A percentile compares a stretch with the other conserved stretches of the same genome.
Conservation (phyloP, 2,329 filamentous ascomycete genomes). For the Apiospora arundinis region DNA sequence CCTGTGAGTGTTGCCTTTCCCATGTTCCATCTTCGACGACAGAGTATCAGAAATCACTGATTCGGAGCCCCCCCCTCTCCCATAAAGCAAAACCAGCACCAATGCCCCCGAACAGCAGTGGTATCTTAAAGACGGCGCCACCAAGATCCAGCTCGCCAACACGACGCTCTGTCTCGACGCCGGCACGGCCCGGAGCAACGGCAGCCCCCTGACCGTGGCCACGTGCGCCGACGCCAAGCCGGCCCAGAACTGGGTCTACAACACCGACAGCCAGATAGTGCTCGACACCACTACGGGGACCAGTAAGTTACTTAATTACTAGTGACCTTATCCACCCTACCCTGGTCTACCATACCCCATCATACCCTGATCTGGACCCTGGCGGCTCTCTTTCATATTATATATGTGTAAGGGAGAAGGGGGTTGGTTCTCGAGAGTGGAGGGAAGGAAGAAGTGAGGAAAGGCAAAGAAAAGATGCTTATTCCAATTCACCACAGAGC, state of each 20-base stretch:
- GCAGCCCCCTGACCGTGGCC: conserved; percentile 44
- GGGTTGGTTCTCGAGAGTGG: neutral
- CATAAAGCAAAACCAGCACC: conserved; percentile 41
- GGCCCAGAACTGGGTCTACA: conserved; percentile 45
- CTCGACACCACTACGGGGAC: conserved; percentile 41
- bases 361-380: too few species aligned
- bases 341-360: too few species aligned
- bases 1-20: too few species aligned
- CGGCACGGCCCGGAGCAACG: conserved; percentile 30
- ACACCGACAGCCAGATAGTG: conserved; percentile 48
- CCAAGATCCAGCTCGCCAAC: conserved; percentile 45
- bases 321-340: neutral
- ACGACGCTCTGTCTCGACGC: conserved; percentile 49
- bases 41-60: too few species aligned
- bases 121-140: conserved; percentile 44
- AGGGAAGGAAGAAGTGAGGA: neutral
- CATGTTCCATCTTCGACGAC: too few species aligned
- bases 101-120: conserved; percentile 48
- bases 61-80: too few species aligned
- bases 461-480: neutral
- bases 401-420: too few species aligned
- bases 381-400: too few species aligned
- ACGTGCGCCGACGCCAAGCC: conserved; percentile 42
- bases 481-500: neutral
- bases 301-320: conserved; percentile 41